Evolutionary conservation across 2,329 filamentous ascomycete species (phyloP), one percentile per base, ranked within the genome.

Genomic region (Bipolaris gigantea): DNA sequence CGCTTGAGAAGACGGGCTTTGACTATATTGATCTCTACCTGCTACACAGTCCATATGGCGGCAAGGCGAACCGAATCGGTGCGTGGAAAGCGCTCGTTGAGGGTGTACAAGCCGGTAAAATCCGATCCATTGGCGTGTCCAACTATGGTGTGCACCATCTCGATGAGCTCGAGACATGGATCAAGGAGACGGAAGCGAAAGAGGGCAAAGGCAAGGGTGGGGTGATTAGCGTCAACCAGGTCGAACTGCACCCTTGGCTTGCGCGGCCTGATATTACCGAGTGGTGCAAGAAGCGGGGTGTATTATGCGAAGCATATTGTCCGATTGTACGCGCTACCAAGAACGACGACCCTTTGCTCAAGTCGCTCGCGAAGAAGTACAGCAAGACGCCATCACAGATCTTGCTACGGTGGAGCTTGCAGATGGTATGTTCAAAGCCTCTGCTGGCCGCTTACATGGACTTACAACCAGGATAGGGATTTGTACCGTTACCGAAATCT

Each of bases 241-340:
- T 75, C 75, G 92, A 97, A 76, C 77, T 97, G 10, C 92, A 97
- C 74, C 92, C 92, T 0, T 97, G 91, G 92, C 84, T 92, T 38
- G 81, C 86, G 8, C 81, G 92, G n/a, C 77, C 81, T 19, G 91
- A 96, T 67, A 90, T 97, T 56, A 85, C 87, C 8, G 78, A 83
- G 42, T 97, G 92, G 91, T 89, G 89, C 64, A 73, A 80, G 59
- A 80, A 86, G 72, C 73, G 78, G 49, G 74, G 70, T 30, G 71
- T 81, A 1, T 48, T 81, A 4, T 62, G 80, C 19, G 76, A 81
- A 63, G 79, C 79, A n/a, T 81, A 80, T 52, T 76, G 69, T 21
- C 78, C 78, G 15, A 66, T 79, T 27, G 76, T 79, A 3, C 65
- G 78, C 36, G 74, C 74, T 13, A 75, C 72, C 1, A 75, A 79